Conservation (phyloP, 2,329 filamentous ascomycete species). For the Plenodomus biglobosus region DNA sequence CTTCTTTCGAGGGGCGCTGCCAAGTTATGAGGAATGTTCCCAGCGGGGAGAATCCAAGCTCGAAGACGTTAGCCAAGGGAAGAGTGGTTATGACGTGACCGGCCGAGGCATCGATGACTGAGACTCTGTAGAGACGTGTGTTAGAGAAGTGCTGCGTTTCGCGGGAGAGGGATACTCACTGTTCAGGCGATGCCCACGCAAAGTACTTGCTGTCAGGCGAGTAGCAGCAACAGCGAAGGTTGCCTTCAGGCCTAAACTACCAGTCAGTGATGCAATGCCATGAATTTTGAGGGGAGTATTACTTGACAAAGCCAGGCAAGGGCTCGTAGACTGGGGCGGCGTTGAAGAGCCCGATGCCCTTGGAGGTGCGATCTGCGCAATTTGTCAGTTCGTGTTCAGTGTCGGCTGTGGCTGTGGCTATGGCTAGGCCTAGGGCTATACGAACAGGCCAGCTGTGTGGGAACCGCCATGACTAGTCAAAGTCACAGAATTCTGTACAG, state of each 20-base stretch:
- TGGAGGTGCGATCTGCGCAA: constrained; percentile 78
- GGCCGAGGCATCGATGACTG: constrained; percentile 76
- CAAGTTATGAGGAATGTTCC: constrained; percentile 95
- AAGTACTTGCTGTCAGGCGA: constrained; percentile 96
- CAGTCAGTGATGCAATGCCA: constrained; percentile 11
- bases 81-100: constrained; percentile 75
- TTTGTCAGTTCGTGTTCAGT: constrained; percentile 12
- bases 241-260: constrained; percentile 75
- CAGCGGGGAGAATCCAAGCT: constrained; percentile 88
- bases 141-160: not conserved
- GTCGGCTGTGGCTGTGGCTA: not conserved
- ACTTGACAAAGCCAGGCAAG: constrained; percentile 74
- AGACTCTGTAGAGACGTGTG: constrained; percentile 59
- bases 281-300: constrained; percentile 14
- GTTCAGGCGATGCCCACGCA: constrained; percentile 86
- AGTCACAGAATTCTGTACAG: constrained; percentile 64
- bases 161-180: constrained; percentile 47
- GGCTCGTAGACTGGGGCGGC: constrained; percentile 84
- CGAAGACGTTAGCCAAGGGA: constrained; percentile 81
- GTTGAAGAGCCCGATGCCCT: constrained; percentile 92
- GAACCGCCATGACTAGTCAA: constrained; percentile 91
- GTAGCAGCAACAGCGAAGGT: constrained; percentile 91
- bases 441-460: constrained; percentile 88
- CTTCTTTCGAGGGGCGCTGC: constrained; percentile 92
- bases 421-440: too few relatives aligned